Base-by-base conservation (phyloP, 2,329 filamentous ascomycete genomes). In the Fusarium musae region DNA sequence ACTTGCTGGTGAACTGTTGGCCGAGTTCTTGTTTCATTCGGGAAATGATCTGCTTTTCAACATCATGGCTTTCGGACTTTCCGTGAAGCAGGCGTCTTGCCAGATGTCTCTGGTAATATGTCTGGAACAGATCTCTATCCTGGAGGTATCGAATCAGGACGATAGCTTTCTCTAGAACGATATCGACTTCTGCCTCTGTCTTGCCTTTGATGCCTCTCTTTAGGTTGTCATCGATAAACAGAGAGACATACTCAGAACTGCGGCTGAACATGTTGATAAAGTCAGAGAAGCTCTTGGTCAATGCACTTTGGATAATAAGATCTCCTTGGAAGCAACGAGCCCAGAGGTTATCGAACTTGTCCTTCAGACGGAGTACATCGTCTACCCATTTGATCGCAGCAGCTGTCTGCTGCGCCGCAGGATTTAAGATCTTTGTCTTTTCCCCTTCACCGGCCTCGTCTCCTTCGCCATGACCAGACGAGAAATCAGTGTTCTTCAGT, bases 21-120 rank as follows among this genome's bases (percentile, higher is more conserved):
- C 96, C 96, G 59, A 98, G 90, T 81, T 98, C 96, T 79, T 96
- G 90, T 87, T 98, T 98, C 95, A 99, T 98, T 72, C 96, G 93
- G 1, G 92, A 93, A 59, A 99, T 96, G 90, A 99, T 97, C 78
- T 96, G 93, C 80, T 96, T 95, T 83, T 99, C 96, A 2, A 95
- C 94, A 78, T 98, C 96, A 73, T 94, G 92, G 79, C 93, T 97
- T 75, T 97, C 92, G 0, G 94, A 96, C 78, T 96, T 97, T 79
- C 92, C 93, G 83, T 96, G 93, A 23, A 99, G 86, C 46, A 99
- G 85, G 58, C 96, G 91, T 67, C 94, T 92, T 49, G 94, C 96
- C 30, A 99, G 88, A 83, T 99, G 96, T 80, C 97, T 97, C 85
- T 98, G 97, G 85, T 99, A 98, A 82, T 99, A 99, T 9, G 93